Percentiles rank a stretch among this genome's conserved stretches.
These are phyloP conservation scores for Periconia sp. DNA, from an alignment of 2,329 filamentous ascomycete species.

Conservation along the genomic window DNA sequence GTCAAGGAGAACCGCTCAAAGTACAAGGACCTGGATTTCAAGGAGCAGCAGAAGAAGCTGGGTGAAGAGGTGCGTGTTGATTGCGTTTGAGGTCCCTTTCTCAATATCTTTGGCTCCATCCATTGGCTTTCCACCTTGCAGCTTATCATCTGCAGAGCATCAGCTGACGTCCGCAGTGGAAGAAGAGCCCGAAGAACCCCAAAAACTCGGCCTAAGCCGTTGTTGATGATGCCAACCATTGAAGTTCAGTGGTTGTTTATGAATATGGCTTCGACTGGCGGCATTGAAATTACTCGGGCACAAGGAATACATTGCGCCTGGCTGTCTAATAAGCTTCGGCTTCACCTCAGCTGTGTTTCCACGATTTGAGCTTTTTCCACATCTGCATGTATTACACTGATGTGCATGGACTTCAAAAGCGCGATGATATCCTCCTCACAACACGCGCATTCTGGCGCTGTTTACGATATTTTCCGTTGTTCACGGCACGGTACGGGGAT, in stretches of 20 bases:
- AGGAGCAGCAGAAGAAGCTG: conserved; percentile 40
- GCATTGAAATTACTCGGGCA: neutral
- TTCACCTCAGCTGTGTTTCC: no score
- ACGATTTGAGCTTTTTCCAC: no score
- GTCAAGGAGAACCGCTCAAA: conserved; percentile 40
- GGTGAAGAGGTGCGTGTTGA: conserved; percentile 32
- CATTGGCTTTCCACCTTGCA: neutral
- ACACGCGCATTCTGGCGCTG: neutral
- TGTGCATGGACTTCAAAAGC: neutral
- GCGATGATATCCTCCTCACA: neutral
- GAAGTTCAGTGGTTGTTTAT: neutral
- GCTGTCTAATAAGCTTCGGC: no score
- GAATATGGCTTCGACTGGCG: neutral
- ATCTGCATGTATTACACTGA: neutral
- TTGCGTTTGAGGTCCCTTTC: no score
- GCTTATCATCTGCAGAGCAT: neutral
- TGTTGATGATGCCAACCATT: neutral
- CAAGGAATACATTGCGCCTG: neutral
- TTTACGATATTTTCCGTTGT: neutral
- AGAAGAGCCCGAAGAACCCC: conserved; percentile 37
- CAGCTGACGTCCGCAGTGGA: conserved; percentile 32
- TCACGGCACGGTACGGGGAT: conserved; percentile 5
- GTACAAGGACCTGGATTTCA: conserved; percentile 36
- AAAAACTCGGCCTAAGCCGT: conserved; percentile 27
- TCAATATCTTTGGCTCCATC: no score